Evolutionary conservation across 108 stramenopile genomes (phyloP).

Genomic region (Fragilariopsis cylindrus): DNA sequence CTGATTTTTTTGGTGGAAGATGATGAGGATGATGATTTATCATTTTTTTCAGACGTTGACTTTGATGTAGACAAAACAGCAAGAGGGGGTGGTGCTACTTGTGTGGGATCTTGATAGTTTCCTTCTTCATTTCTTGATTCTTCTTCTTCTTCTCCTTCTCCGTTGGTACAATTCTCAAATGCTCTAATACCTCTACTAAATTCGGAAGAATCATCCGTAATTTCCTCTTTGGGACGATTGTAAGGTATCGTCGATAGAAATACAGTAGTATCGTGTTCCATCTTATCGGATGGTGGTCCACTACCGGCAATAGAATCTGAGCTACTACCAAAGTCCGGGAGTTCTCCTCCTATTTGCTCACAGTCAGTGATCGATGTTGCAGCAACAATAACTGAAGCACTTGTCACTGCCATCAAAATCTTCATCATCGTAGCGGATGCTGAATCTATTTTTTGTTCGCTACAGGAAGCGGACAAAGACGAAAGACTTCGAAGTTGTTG

Average conservation of each 20-base stretch:
- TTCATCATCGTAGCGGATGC: conserved; percentile 9
- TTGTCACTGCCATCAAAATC: conserved; percentile 1
- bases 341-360: conserved; percentile 19
- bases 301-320: conserved; percentile 46
- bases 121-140: background rate
- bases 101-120: background rate
- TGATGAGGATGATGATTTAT: conserved; percentile 10
- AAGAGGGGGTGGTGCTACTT: background rate
- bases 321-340: conserved; percentile 46
- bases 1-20: background rate
- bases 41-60: background rate
- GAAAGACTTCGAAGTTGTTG: background rate
- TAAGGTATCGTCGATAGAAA: conserved; percentile 12
- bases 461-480: background rate
- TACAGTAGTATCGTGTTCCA: conserved; percentile 19
- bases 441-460: background rate
- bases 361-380: conserved; percentile 8
- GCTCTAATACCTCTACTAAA: conserved; percentile 33
- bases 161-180: conserved; percentile 16
- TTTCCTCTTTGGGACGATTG: conserved; percentile 9
- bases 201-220: conserved; percentile 22
- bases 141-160: background rate
- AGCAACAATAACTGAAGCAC: background rate
- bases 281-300: conserved; percentile 8
- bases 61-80: background rate